phyloP scores from a whole-genome alignment of 83 land plant genomes.

The Diphasiastrum complanatum region DNA sequence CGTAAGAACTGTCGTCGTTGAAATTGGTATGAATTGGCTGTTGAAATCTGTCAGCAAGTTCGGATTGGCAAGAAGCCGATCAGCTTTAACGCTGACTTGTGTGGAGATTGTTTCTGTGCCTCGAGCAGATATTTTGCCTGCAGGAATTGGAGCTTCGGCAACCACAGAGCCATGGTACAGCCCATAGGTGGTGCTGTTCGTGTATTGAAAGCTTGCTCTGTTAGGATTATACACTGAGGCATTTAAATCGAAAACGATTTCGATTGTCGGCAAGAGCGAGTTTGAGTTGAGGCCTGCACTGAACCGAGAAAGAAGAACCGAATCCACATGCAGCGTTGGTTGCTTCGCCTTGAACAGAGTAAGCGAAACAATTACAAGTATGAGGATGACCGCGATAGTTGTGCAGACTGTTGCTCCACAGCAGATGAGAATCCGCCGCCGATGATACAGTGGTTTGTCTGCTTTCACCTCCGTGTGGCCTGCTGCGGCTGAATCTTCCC shows the following conservation, averaged over 20 bases:
- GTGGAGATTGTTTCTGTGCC: background rate
- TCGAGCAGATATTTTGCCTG: constrained; percentile 16
- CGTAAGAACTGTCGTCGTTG: constrained; percentile 5
- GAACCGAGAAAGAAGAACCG: constrained; percentile 22
- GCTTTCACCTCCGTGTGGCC: too few species aligned
- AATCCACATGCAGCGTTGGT: constrained; percentile 41
- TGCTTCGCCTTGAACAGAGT: constrained; percentile 62
- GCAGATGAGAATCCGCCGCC: constrained; percentile 23
- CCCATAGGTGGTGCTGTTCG: constrained; percentile 3
- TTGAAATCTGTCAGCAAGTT: constrained; percentile 7
- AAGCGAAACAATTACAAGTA: constrained; percentile 32
- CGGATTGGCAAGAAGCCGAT: background rate
- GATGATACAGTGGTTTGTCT: too few species aligned
- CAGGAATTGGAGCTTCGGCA: constrained; percentile 17
- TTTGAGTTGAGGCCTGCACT: background rate
- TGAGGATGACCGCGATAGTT: constrained; percentile 25
- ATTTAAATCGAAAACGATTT: constrained; percentile 12
- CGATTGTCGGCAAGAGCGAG: background rate
- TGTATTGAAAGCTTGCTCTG: constrained; percentile 23
- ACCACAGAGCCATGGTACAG: constrained; percentile 21
- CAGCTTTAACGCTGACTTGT: constrained; percentile 3
- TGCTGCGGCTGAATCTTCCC: too few species aligned
- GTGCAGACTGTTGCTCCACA: constrained; percentile 24
- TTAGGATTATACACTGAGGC: constrained; percentile 33
- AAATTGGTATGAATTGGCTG: constrained; percentile 9